Base-by-base conservation (phyloP, 345 rosid genomes). In the Citrus hindsii region DNA sequence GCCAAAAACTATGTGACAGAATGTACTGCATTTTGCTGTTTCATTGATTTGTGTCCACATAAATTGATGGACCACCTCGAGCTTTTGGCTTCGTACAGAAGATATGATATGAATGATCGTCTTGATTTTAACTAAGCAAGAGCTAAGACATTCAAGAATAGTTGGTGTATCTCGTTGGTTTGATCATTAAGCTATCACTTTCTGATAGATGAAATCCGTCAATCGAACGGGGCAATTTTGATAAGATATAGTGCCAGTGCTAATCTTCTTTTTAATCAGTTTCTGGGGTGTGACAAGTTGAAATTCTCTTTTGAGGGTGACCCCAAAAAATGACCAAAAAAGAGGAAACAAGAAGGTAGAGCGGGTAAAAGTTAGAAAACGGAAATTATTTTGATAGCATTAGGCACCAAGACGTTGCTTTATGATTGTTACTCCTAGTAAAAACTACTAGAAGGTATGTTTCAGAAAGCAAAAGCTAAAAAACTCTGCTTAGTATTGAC, bases 21-120 rank as follows among this genome's bases (percentile, higher is more conserved):
- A 28, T 27, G 21, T 21, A 46, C 12, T 28, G 16, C 32, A 51
- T 6, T 51, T 42, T 37, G 78, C 38, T 75, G 14, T 51, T 62
- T 75, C 77, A 75, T 74, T 8, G 69, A 67, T 71, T 73, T 67
- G 80, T 78, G 80, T 51, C 86, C 88, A 86, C 84, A 84, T 10
- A 79, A 80, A 65, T 76, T 73, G 82, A 83, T 79, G 91, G 93
- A 86, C 91, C 91, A 88, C 89, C 65, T 68, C 19, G 62, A 56
- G 30, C 37, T 61, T 40, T 78, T 79, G 79, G 83, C 78, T 77
- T 77, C 64, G 79, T 73, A 80, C 24, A 82, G 55, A 71, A 62
- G 80, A 46, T 48, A 64, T 73, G 46, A 37, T 35, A 53, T 53
- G 58, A 13, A 46, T 53, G 19, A 32, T 56, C 35, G 59, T 75